These are phyloP conservation scores for Sanguinoderma infundibulare DNA, from an alignment of 1,284 basidiomycete genomes.

Conservation along the genomic window DNA sequence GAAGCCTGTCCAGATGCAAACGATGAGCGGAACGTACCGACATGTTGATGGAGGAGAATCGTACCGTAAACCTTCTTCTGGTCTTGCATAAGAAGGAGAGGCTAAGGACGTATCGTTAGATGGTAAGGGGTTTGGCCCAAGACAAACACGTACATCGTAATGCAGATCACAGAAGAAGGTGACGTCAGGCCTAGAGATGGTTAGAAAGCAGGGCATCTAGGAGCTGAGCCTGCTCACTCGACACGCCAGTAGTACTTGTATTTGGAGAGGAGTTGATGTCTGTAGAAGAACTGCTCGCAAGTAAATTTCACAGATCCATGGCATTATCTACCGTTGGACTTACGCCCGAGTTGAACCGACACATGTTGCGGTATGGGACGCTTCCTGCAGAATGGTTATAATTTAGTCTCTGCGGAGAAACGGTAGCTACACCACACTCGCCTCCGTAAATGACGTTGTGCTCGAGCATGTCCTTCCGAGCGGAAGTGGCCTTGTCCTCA, in stretches of 20 bases:
- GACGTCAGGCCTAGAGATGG: conserved; percentile 33
- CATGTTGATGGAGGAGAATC: background rate
- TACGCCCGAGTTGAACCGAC: conserved; percentile 93
- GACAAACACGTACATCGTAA: conserved; percentile 30
- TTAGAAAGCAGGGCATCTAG: background rate
- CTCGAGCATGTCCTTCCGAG: conserved; percentile 79
- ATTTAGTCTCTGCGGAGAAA: conserved; percentile 1
- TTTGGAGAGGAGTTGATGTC: conserved; percentile 77
- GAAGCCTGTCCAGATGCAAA: conserved; percentile 45
- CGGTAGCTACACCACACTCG: conserved; percentile 30
- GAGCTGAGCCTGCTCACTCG: conserved; percentile 47
- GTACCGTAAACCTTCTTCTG: conserved; percentile 83
- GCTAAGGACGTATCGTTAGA: conserved; percentile 58
- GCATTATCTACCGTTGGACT: conserved; percentile 31
- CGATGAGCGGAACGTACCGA: background rate
- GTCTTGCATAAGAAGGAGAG: conserved; percentile 90
- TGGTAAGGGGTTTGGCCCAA: background rate
- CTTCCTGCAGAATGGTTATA: conserved; percentile 52
- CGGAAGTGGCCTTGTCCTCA: conserved; percentile 73
- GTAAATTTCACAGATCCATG: conserved; percentile 1
- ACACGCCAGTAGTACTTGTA: conserved; percentile 95
- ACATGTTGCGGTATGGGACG: conserved; percentile 88
- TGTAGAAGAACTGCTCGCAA: conserved; percentile 76
- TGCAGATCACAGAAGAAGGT: conserved; percentile 39
- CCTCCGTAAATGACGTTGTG: conserved; percentile 90